Conservation (phyloP, 2,329 filamentous ascomycete genomes). For the Lachnellula occidentalis region DNA sequence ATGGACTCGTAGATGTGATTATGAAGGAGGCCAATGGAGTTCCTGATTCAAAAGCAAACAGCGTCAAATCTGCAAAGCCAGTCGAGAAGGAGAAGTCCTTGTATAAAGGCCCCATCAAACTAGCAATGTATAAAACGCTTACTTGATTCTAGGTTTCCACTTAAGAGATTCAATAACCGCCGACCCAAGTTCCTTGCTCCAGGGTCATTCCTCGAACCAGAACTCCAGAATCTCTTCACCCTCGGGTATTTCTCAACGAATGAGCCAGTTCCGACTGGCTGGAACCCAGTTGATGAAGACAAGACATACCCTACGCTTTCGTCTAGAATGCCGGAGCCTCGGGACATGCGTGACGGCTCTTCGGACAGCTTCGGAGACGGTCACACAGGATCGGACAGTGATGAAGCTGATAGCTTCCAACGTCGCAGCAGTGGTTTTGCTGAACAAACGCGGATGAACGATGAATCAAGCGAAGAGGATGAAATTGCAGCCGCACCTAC, state of each 20-base stretch:
- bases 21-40: constrained; percentile 58
- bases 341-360: constrained; percentile 14
- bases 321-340: constrained; percentile 37
- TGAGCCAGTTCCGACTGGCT: constrained; percentile 64
- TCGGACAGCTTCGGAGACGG: constrained; percentile 24
- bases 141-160: constrained; percentile 4
- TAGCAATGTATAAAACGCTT: neutral
- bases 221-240: constrained; percentile 69
- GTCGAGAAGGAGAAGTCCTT: constrained; percentile 9
- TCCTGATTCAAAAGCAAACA: constrained; percentile 5
- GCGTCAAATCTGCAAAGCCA: neutral
- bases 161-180: constrained; percentile 20
- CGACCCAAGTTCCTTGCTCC: constrained; percentile 50
- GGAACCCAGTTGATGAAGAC: constrained; percentile 55
- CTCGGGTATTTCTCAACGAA: constrained; percentile 59
- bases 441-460: constrained; percentile 49
- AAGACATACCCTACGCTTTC: constrained; percentile 48
- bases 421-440: constrained; percentile 9
- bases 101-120: neutral
- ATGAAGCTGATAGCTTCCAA: constrained; percentile 38
- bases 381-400: constrained; percentile 44
- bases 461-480: constrained; percentile 53
- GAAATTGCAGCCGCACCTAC: constrained; percentile 10
- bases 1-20: constrained; percentile 84
- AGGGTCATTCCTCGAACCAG: constrained; percentile 53